These are phyloP conservation scores for Taxillus chinensis DNA, from an alignment of 164 flowering plant species.

Conservation along the genomic window DNA sequence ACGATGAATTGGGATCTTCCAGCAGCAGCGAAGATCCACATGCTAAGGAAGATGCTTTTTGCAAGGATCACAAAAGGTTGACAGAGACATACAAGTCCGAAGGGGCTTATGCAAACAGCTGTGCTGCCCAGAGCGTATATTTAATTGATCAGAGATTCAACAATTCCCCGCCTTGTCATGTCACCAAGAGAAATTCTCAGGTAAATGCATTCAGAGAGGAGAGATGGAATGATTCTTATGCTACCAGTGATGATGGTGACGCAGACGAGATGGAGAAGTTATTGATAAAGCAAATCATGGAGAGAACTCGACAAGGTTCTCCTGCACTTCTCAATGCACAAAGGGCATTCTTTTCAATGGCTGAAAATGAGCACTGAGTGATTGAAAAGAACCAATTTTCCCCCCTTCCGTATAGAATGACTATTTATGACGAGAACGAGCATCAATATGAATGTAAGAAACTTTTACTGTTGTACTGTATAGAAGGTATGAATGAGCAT, in stretches of 20 bases:
- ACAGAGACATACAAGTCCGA: conserved; percentile 25
- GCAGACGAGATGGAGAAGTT: conserved; percentile 39
- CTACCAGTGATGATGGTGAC: conserved; percentile 16
- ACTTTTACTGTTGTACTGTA: too few species aligned
- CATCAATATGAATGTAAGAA: too few species aligned
- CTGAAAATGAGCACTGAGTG: conserved; percentile 18
- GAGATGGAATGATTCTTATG: not conserved
- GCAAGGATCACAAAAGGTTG: conserved; percentile 48
- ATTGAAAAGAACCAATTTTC: conserved; percentile 2
- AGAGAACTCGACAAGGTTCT: conserved; percentile 53
- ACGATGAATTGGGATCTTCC: conserved; percentile 18
- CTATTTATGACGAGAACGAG: too few species aligned
- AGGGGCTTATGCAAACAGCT: conserved; percentile 20
- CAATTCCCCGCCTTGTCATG: not conserved
- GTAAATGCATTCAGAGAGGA: conserved; percentile 12
- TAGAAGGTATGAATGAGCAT: too few species aligned
- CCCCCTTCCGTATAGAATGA: not conserved
- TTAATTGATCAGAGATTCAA: conserved; percentile 2
- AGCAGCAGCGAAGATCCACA: conserved; percentile 20
- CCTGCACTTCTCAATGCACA: conserved; percentile 51
- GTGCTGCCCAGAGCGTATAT: not conserved
- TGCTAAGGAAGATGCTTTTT: conserved; percentile 26
- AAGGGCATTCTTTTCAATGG: conserved; percentile 26
- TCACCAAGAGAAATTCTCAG: conserved; percentile 1
- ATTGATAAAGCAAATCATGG: conserved; percentile 56